These are phyloP conservation scores for Camellia oleifera DNA, from an alignment of 179 eudicot genomes.

Conservation along the genomic window DNA sequence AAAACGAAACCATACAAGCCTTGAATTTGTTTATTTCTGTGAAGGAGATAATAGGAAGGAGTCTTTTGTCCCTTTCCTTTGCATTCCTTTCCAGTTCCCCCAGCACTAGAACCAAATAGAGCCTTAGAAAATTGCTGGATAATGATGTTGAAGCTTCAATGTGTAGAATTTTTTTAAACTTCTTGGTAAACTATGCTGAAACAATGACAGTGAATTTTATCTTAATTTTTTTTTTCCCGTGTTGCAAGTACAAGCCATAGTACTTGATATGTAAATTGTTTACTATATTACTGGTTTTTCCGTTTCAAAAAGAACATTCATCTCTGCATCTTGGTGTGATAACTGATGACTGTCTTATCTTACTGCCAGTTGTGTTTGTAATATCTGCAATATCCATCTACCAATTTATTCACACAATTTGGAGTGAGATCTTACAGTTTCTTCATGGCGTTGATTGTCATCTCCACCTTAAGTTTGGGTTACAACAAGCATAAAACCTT, in stretches of 20 bases:
- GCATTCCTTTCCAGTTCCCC: background rate
- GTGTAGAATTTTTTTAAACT: background rate
- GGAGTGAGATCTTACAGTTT: background rate
- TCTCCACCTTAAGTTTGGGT: background rate
- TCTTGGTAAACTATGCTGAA: background rate
- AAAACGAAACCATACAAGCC: too few species aligned
- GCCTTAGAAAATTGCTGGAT: background rate
- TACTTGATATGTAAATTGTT: background rate
- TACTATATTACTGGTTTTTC: background rate
- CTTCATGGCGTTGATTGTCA: background rate
- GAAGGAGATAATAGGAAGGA: background rate
- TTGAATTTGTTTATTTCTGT: background rate
- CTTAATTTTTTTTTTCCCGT: background rate
- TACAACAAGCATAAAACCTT: background rate
- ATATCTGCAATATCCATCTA: background rate
- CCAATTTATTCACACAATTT: background rate
- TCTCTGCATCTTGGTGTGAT: conserved; percentile 7
- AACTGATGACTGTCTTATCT: background rate
- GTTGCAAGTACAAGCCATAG: background rate
- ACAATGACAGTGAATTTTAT: background rate
- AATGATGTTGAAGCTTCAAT: conserved; percentile 6
- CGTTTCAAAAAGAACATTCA: background rate
- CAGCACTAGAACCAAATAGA: background rate
- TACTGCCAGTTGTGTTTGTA: background rate
- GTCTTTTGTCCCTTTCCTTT: background rate